Conservation (phyloP, 2,329 filamentous ascomycete genomes). For the Zymoseptoria crescenta region DNA sequence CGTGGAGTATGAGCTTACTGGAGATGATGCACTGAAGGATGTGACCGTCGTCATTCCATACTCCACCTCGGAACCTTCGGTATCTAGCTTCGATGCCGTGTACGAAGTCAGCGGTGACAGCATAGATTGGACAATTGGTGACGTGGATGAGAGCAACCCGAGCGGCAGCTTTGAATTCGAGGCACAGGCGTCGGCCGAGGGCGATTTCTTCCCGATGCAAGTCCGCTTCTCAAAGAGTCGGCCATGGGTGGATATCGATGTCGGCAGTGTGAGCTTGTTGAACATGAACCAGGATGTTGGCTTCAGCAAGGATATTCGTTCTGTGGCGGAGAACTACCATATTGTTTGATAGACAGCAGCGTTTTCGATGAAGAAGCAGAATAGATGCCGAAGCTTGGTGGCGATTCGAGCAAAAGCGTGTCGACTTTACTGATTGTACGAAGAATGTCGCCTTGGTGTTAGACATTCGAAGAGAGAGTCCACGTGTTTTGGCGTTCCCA, state of each 20-base stretch:
- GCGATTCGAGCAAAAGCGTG: background rate
- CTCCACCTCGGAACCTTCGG: conserved; percentile 70
- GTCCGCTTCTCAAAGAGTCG: conserved; percentile 78
- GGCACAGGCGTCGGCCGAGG: conserved; percentile 75
- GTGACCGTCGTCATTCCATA: conserved; percentile 87
- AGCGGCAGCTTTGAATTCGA: conserved; percentile 94
- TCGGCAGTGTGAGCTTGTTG: conserved; percentile 66
- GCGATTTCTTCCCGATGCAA: conserved; percentile 97
- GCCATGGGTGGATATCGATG: conserved; percentile 88
- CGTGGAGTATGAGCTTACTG: conserved; percentile 89
- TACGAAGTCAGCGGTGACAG: conserved; percentile 92
- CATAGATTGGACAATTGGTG: conserved; percentile 88
- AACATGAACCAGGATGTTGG: conserved; percentile 71
- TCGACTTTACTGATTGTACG: background rate
- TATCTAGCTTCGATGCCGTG: conserved; percentile 87
- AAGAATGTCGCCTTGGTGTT: background rate
- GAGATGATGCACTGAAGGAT: conserved; percentile 69
- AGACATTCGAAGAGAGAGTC: background rate
- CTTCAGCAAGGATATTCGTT: conserved; percentile 76
- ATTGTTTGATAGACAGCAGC: conserved; percentile 46
- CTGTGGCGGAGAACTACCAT: conserved; percentile 64
- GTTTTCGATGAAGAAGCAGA: background rate
- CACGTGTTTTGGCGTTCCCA: background rate
- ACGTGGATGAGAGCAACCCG: conserved; percentile 71
- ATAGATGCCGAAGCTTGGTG: background rate